phyloP scores from a whole-genome alignment of 805 yeast genomes.

The Myxozyma monticola region DNA sequence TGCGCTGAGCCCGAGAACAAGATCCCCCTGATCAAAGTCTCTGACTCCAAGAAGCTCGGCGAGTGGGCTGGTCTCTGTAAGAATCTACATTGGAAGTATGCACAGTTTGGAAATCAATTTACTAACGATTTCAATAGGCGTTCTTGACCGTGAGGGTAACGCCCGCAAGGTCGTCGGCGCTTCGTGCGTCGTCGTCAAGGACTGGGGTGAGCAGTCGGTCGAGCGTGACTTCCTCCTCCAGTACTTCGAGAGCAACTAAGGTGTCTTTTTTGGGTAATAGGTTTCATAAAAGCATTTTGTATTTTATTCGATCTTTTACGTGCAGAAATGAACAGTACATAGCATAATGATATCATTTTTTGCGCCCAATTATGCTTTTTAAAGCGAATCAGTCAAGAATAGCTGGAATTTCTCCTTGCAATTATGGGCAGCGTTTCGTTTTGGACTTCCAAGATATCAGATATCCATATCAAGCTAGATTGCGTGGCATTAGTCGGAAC shows the following conservation, averaged over 20 bases:
- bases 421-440: no score
- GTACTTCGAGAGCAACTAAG: slow-evolving; percentile 61
- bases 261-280: slow-evolving; percentile 10
- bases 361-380: neutral
- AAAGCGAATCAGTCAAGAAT: no score
- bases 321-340: neutral
- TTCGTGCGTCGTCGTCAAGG: slow-evolving; percentile 98
- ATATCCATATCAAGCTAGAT: no score
- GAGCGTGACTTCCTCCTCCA: slow-evolving; percentile 95
- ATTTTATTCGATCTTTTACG: neutral
- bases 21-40: slow-evolving; percentile 97
- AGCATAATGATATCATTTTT: neutral
- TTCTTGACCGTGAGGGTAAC: slow-evolving; percentile 99
- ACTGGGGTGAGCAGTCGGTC: slow-evolving; percentile 99
- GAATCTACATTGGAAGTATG: neutral
- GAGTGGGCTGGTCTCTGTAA: slow-evolving; percentile 98
- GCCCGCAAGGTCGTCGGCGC: slow-evolving; percentile 99
- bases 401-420: no score
- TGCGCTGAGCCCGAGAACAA: slow-evolving; percentile 96
- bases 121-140: slow-evolving; percentile 47
- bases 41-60: slow-evolving; percentile 99
- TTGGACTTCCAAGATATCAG: no score
- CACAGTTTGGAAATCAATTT: neutral
- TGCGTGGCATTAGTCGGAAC: no score
- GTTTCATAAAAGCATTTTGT: slow-evolving; percentile 12